Base-by-base conservation (phyloP, 2,329 filamentous ascomycete genomes). In the Monosporascus sp. region DNA sequence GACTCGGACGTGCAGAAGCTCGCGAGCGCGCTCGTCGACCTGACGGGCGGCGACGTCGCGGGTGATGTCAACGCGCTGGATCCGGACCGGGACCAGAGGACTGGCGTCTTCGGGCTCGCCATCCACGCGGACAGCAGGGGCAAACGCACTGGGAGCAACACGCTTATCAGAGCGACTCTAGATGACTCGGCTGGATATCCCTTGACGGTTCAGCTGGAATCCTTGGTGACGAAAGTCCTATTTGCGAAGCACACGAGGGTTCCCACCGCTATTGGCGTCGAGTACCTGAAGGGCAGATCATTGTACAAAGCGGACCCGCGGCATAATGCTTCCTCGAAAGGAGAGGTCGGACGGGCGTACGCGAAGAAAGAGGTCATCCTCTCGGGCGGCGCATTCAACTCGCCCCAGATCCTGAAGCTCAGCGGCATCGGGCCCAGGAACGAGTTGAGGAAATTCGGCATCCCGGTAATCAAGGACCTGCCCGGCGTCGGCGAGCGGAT, bases 401-500 rank as follows among this genome's bases (percentile, higher is more conserved):
- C 74, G 3, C 78, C 78, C 0, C 75, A 79, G 55, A 69, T 81
- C 5, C 72, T 82, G 3, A 75, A 78, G 63, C 69, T 80, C 0
- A 78, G 74, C 47, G 78, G 79, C 8, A 68, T 81, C 25, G 77
- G 77, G 0, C 71, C 74, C 1, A 65, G 64, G 1, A 62, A 65
- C 0, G 71, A 75, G 20, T 68, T 82, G 2, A 49, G 69, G 5
- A 61, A 67, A n/a, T 70, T 75, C 49, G 62, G 72, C 17, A 81
- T 82, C 37, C 62, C 70, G 0, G 58, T 78, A 1, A 54, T 81
- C 2, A 68, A 69, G 4, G 70, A 77, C 41, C 70, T 76, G 1
- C 72, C 73, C 0, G 78, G 78, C 1, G 79, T 82, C 1, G 80
- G 78, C 5, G 68, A 78, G 58, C 75, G 77, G 51, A 68, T 81